Conservation (phyloP, 2,329 filamentous ascomycete genomes). For the Colletotrichum lentis region DNA sequence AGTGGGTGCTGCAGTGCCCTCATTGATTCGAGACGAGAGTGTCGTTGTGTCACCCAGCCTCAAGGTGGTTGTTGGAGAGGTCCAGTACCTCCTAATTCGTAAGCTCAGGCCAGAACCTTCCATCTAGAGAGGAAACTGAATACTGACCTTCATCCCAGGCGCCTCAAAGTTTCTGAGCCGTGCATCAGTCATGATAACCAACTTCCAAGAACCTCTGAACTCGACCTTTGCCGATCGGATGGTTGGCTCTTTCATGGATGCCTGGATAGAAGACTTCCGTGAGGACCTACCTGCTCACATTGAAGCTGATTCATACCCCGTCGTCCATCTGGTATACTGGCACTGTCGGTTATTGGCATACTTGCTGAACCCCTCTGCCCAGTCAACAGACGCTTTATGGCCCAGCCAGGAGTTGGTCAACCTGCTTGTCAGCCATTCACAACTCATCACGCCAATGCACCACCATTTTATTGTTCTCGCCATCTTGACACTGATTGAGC, state of each 20-base stretch:
- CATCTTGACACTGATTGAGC: slow-evolving; percentile 67
- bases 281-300: slow-evolving; percentile 68
- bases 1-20: slow-evolving; percentile 68
- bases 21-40: slow-evolving; percentile 69
- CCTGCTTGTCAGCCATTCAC: slow-evolving; percentile 64
- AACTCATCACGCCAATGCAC: slow-evolving; percentile 68
- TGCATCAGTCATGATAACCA: slow-evolving; percentile 50
- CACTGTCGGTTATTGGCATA: slow-evolving; percentile 72
- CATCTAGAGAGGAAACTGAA: not conserved
- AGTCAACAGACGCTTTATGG: slow-evolving; percentile 66
- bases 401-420: slow-evolving; percentile 66
- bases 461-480: slow-evolving; percentile 72
- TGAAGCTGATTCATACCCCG: slow-evolving; percentile 59
- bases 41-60: slow-evolving; percentile 68
- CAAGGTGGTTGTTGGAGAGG: slow-evolving; percentile 67
- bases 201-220: slow-evolving; percentile 31
- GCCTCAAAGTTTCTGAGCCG: slow-evolving; percentile 64
- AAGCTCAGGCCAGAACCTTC: slow-evolving; percentile 50
- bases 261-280: slow-evolving; percentile 71
- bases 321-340: slow-evolving; percentile 75
- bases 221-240: slow-evolving; percentile 41
- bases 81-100: slow-evolving; percentile 71
- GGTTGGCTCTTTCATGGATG: slow-evolving; percentile 60
- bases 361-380: slow-evolving; percentile 64
- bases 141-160: slow-evolving; percentile 48